Evolutionary conservation across 1,139 yeast genomes (phyloP).

Genomic region (Hansenula sp.): DNA sequence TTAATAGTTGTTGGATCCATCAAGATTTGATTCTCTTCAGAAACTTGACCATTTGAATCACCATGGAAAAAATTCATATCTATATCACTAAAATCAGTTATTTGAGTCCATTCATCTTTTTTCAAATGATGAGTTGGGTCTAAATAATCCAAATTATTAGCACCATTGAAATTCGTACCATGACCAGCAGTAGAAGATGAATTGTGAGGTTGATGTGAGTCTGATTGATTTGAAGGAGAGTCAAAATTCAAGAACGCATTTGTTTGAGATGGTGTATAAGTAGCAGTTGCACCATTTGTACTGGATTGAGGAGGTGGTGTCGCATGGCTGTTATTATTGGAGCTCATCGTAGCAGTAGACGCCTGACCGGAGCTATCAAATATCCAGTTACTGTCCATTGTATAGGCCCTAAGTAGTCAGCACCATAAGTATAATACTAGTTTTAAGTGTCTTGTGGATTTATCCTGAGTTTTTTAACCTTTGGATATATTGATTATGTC

Average conservation of each 20-base stretch:
- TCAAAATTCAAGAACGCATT: slow-evolving; percentile 13
- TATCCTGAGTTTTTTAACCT: too few relatives aligned
- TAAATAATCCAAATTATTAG: background rate
- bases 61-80: slow-evolving; percentile 15
- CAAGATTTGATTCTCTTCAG: too few relatives aligned
- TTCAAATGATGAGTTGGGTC: background rate
- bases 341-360: background rate
- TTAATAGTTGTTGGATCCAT: background rate
- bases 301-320: background rate
- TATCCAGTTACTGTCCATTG: slow-evolving; percentile 1
- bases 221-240: slow-evolving; percentile 15
- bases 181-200: background rate
- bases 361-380: background rate
- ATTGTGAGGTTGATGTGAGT: slow-evolving; percentile 1
- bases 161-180: background rate
- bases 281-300: too few relatives aligned
- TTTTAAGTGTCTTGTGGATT: background rate
- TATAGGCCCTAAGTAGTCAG: too few relatives aligned
- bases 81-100: slow-evolving; percentile 17
- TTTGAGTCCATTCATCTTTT: slow-evolving; percentile 12
- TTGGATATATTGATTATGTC: too few relatives aligned
- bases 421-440: background rate
- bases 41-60: slow-evolving; percentile 2
- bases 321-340: too few relatives aligned
- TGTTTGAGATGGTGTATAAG: background rate